Evolutionary conservation across 2,329 filamentous ascomycete species (phyloP).

Genomic region (Penicillium sp.): DNA sequence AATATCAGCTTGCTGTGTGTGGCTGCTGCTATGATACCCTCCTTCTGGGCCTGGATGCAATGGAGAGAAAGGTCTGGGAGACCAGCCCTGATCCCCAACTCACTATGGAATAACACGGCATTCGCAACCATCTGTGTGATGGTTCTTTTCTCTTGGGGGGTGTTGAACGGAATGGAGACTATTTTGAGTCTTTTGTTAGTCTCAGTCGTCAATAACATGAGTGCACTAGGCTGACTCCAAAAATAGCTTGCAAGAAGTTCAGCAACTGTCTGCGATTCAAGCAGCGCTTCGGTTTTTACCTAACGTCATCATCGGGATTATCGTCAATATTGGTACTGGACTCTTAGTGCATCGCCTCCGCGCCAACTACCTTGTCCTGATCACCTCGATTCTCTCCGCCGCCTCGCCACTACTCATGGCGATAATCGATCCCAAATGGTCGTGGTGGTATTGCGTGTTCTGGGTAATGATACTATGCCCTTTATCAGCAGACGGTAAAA

Average conservation of each 20-base stretch:
- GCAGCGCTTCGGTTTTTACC: constrained; percentile 51
- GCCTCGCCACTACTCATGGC: constrained; percentile 49
- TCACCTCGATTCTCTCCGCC: constrained; percentile 36
- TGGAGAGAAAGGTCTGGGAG: constrained; percentile 46
- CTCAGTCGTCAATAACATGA: too few species aligned
- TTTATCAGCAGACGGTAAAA: constrained; percentile 42
- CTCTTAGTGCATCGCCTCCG: constrained; percentile 47
- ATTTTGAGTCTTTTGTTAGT: constrained; percentile 53
- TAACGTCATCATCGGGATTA: constrained; percentile 37
- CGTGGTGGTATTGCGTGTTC: constrained; percentile 51
- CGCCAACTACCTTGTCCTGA: constrained; percentile 45
- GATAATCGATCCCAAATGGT: constrained; percentile 44
- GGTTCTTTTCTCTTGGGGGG: constrained; percentile 49
- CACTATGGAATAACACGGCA: constrained; percentile 58
- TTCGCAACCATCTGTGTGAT: constrained; percentile 59
- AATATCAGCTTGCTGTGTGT: constrained; percentile 51
- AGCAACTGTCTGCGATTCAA: constrained; percentile 47
- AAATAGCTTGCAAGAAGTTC: constrained; percentile 53
- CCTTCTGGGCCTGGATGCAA: constrained; percentile 57
- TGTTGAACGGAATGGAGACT: constrained; percentile 50
- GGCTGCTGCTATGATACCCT: constrained; percentile 44
- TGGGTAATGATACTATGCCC: constrained; percentile 45
- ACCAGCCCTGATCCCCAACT: constrained; percentile 63
- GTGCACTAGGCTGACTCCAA: neutral
- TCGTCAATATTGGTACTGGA: constrained; percentile 49